A percentile compares a stretch with the other conserved stretches of the same genome.
Conservation (phyloP, 257 asterid genomes). For the Cruciata laevipes region DNA sequence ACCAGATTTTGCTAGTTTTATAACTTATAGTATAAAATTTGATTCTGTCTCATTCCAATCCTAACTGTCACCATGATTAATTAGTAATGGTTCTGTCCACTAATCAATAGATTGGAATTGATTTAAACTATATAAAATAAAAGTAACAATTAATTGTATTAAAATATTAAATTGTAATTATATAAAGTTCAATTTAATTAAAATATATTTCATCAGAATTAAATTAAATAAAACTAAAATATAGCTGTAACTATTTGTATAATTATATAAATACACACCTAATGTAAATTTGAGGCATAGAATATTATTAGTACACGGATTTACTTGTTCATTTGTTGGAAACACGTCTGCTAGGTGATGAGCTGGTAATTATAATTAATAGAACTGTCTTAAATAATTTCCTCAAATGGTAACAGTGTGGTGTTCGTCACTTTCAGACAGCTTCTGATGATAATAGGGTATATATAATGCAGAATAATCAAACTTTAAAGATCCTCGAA, state of each 20-base stretch:
- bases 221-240: too few species aligned
- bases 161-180: too few species aligned
- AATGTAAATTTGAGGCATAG: background rate
- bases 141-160: too few species aligned
- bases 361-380: background rate
- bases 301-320: background rate
- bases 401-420: background rate
- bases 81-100: background rate
- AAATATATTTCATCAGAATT: too few species aligned
- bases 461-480: background rate
- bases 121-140: too few species aligned
- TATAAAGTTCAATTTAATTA: too few species aligned
- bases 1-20: background rate
- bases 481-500: background rate
- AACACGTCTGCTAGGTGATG: constrained; percentile 9
- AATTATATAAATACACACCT: too few species aligned
- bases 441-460: background rate
- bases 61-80: constrained; percentile 4
- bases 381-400: background rate
- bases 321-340: constrained; percentile 7
- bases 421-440: constrained; percentile 15
- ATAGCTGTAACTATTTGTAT: too few species aligned
- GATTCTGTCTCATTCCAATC: background rate
- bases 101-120: too few species aligned
- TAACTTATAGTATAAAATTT: too few species aligned